These are phyloP conservation scores for Flaveria robusta DNA, from an alignment of 129 eudicot genomes.

Conservation along the genomic window DNA sequence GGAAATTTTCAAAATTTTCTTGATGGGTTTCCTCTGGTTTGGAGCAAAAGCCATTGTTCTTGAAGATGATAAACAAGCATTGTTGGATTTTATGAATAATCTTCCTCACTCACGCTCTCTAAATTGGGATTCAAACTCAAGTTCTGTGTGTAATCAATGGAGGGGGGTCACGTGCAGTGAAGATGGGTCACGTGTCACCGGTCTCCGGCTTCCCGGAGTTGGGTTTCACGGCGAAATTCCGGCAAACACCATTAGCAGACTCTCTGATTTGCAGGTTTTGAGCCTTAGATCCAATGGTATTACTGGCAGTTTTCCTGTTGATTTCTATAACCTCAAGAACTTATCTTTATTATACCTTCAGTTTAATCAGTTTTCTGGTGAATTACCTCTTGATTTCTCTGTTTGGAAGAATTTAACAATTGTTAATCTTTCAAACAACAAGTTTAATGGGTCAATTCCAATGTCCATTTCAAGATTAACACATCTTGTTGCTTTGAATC, in stretches of 20 bases:
- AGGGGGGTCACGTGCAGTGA: conserved; percentile 77
- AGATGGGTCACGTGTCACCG: conserved; percentile 69
- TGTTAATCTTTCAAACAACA: conserved; percentile 71
- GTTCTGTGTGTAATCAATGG: conserved; percentile 75
- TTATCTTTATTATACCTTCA: too few species aligned
- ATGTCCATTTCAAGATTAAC: conserved; percentile 44
- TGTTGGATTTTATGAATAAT: conserved; percentile 68
- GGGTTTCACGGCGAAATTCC: conserved; percentile 85
- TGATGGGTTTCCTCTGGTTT: conserved; percentile 43
- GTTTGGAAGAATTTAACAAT: conserved; percentile 69
- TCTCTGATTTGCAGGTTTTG: conserved; percentile 81
- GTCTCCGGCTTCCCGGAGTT: conserved; percentile 79
- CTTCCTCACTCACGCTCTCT: conserved; percentile 58
- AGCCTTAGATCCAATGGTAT: conserved; percentile 91
- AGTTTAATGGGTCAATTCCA: conserved; percentile 75
- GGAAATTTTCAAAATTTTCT: conserved; percentile 41
- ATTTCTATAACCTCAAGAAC: conserved; percentile 40
- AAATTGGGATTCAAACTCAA: conserved; percentile 58
- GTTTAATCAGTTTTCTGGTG: conserved; percentile 33
- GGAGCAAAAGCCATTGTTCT: conserved; percentile 43
- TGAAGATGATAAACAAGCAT: conserved; percentile 75
- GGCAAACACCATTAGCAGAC: conserved; percentile 59
- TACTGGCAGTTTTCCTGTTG: conserved; percentile 65
- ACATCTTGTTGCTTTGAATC: conserved; percentile 64
- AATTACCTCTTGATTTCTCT: conserved; percentile 72